Conservation (phyloP, 768 basidiomycete genomes). For the Amanita polypyramis region DNA sequence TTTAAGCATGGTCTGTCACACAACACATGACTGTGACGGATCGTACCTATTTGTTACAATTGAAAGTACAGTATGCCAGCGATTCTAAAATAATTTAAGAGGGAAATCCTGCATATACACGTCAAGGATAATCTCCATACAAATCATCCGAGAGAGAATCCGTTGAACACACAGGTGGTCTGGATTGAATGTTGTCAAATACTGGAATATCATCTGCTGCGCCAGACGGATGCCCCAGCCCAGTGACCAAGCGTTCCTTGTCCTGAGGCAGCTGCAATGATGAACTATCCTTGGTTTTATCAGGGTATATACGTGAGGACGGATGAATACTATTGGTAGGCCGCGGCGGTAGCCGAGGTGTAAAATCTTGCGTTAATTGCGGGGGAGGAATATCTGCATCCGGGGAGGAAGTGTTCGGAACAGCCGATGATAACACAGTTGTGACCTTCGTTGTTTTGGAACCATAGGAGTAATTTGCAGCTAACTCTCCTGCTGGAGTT, state of each 20-base stretch:
- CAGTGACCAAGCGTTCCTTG: neutral
- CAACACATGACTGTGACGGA: neutral
- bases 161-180: neutral
- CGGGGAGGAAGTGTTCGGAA: constrained; percentile 9
- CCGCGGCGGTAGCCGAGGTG: constrained; percentile 56
- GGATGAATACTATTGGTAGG: constrained; percentile 74
- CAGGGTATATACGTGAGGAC: constrained; percentile 48
- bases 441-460: constrained; percentile 61
- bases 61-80: too few species aligned
- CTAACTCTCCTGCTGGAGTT: constrained; percentile 55
- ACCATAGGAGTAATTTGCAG: constrained; percentile 50
- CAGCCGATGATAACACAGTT: constrained; percentile 31
- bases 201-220: neutral
- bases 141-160: constrained; percentile 1
- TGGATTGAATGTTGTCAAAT: too few species aligned
- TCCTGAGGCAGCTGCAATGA: neutral
- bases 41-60: too few species aligned
- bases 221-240: neutral
- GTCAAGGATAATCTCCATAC: neutral
- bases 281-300: neutral
- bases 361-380: constrained; percentile 51
- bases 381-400: constrained; percentile 10
- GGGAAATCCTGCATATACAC: neutral
- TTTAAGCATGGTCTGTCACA: neutral
- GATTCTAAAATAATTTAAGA: neutral